Conservation (phyloP, 768 basidiomycete genomes). For the Brasilioporus rufonigricans region DNA sequence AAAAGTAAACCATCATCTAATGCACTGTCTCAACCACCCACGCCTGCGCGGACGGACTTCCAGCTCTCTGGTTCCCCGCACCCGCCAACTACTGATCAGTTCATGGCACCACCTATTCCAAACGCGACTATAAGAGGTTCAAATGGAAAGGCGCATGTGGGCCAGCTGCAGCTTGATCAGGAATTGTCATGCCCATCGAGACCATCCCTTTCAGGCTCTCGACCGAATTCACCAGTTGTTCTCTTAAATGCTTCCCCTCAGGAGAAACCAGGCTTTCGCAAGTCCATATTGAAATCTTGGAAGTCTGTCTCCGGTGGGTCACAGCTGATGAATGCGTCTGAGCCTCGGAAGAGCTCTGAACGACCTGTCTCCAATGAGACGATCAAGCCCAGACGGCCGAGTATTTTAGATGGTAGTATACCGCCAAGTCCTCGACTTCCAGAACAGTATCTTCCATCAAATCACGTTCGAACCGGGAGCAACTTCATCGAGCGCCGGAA, state of each 20-base stretch:
- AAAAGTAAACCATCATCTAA: conserved; percentile 53
- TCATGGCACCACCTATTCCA: conserved; percentile 28
- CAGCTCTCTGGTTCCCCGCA: conserved; percentile 24
- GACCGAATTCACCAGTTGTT: conserved; percentile 27
- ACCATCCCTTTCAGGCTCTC: conserved; percentile 34
- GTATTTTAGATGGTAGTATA: conserved; percentile 44
- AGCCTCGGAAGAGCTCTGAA: conserved; percentile 40
- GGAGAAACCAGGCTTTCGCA: conserved; percentile 50
- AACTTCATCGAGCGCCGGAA: conserved; percentile 30
- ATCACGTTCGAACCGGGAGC: conserved; percentile 33
- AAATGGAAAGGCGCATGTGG: conserved; percentile 33
- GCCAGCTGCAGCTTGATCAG: conserved; percentile 67
- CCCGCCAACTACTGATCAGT: conserved; percentile 35
- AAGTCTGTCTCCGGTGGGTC: conserved; percentile 45
- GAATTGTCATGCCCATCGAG: conserved; percentile 43
- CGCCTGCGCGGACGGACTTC: conserved; percentile 38
- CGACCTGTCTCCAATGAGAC: conserved; percentile 34
- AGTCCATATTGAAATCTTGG: conserved; percentile 72
- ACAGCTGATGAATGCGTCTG: conserved; percentile 28
- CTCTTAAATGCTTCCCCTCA: conserved; percentile 24
- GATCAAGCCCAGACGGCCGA: conserved; percentile 45
- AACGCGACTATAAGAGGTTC: conserved; percentile 5
- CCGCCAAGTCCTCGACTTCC: conserved; percentile 67
- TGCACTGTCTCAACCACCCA: conserved; percentile 35
- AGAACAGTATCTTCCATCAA: conserved; percentile 41